A percentile compares a stretch with the other conserved stretches of the same genome.
Evolutionary conservation across 352 stramenopile genomes (phyloP).

Genomic region (Phytophthora quininea): DNA sequence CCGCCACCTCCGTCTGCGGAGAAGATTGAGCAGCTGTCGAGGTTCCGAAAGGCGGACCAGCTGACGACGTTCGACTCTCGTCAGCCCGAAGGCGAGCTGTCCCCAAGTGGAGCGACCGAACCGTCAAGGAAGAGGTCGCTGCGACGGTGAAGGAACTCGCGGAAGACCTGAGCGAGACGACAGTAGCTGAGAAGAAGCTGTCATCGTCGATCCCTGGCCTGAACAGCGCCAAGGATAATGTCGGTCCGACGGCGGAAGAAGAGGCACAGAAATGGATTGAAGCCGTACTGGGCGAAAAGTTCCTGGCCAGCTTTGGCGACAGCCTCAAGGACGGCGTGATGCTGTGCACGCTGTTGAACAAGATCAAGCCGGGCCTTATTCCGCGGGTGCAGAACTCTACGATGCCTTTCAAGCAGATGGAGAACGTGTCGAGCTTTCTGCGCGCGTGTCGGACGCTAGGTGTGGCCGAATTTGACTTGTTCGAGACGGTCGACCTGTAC

Average conservation of each 20-base stretch:
- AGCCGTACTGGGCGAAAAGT: slow-evolving; percentile 69
- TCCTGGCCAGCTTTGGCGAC: slow-evolving; percentile 69
- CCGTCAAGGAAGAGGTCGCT: slow-evolving; percentile 41
- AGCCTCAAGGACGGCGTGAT: slow-evolving; percentile 84
- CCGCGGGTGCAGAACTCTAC: slow-evolving; percentile 63
- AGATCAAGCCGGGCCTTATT: slow-evolving; percentile 65
- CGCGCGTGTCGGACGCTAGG: slow-evolving; percentile 78
- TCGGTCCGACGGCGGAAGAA: slow-evolving; percentile 51
- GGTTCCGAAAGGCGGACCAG: slow-evolving; percentile 51
- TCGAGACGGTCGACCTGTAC: slow-evolving; percentile 91
- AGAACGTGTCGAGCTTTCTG: slow-evolving; percentile 90
- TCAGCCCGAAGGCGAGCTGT: slow-evolving; percentile 31
- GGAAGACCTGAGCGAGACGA: slow-evolving; percentile 48
- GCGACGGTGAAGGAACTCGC: slow-evolving; percentile 54
- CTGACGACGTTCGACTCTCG: slow-evolving; percentile 28
- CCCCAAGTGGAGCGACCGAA: slow-evolving; percentile 24
- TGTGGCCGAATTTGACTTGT: slow-evolving; percentile 91
- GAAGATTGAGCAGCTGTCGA: slow-evolving; percentile 73
- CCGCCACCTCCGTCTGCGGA: slow-evolving; percentile 74
- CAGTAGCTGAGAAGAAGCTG: slow-evolving; percentile 28
- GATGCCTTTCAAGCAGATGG: slow-evolving; percentile 92
- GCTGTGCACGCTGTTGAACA: slow-evolving; percentile 80
- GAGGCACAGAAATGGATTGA: slow-evolving; percentile 86
- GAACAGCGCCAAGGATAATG: slow-evolving; percentile 36
- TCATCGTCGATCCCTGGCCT: slow-evolving; percentile 47